Evolutionary conservation across 352 stramenopile genomes (phyloP).

Genomic region (Peronospora belbahrii): DNA sequence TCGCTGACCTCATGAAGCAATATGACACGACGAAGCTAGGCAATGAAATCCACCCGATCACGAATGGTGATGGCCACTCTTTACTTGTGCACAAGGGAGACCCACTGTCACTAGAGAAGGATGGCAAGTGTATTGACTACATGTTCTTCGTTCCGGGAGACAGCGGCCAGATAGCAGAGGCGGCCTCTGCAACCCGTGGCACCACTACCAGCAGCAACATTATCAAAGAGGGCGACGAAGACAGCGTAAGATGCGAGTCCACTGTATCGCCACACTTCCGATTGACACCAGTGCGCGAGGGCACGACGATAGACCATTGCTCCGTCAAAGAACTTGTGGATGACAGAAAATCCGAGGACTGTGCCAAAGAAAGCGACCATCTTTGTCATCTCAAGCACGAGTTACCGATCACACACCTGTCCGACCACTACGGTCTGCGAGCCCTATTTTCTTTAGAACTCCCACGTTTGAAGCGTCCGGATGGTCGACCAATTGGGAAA

Average conservation of each 20-base stretch:
- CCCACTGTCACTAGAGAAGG: slow-evolving; percentile 35
- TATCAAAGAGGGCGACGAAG: slow-evolving; percentile 16
- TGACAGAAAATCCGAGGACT: slow-evolving; percentile 12
- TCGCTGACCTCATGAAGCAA: slow-evolving; percentile 69
- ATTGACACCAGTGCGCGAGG: slow-evolving; percentile 34
- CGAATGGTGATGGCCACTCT: slow-evolving; percentile 72
- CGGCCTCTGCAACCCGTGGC: slow-evolving; percentile 1
- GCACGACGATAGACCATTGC: slow-evolving; percentile 55
- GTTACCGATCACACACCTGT: slow-evolving; percentile 71
- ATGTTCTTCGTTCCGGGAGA: slow-evolving; percentile 62
- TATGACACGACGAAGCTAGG: slow-evolving; percentile 42
- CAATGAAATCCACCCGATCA: slow-evolving; percentile 57
- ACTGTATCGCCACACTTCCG: slow-evolving; percentile 19
- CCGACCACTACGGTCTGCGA: slow-evolving; percentile 65
- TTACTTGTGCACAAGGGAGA: slow-evolving; percentile 44
- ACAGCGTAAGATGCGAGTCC: slow-evolving; percentile 13
- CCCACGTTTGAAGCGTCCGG: slow-evolving; percentile 31
- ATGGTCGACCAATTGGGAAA: slow-evolving; percentile 24
- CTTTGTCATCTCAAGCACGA: slow-evolving; percentile 8
- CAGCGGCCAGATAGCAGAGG: slow-evolving; percentile 15
- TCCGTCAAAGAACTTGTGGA: slow-evolving; percentile 29
- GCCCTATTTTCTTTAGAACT: slow-evolving; percentile 48
- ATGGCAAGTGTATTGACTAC: slow-evolving; percentile 85
- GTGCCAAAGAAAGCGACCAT: slow-evolving; percentile 10
- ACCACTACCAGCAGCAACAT: slow-evolving; percentile 7